Percentiles rank a stretch among this genome's conserved stretches.
Conservation (phyloP, 352 stramenopile genomes). For the Globisporangium spinosum region DNA sequence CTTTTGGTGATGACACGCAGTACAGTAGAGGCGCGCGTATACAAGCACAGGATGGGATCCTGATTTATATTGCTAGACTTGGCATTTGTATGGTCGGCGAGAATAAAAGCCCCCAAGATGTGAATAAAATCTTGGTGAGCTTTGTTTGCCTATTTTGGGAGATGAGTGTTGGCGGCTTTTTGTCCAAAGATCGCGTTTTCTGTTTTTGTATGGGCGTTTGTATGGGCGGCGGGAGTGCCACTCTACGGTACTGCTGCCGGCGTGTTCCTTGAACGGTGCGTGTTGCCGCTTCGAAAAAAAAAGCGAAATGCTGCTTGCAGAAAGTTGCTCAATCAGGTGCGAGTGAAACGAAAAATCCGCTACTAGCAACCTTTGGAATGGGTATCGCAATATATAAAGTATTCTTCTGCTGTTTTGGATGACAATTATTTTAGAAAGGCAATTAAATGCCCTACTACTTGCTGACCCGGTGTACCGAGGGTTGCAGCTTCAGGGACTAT, state of each 20-base stretch:
- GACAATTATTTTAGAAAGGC: too few relatives aligned
- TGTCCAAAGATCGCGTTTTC: slow-evolving; percentile 3
- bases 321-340: not conserved
- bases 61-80: not conserved
- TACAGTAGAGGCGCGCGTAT: slow-evolving; percentile 2
- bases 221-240: not conserved
- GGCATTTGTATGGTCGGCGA: not conserved
- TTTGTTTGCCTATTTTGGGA: not conserved
- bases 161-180: not conserved
- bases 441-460: not conserved
- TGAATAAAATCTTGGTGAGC: not conserved
- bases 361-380: not conserved
- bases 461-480: not conserved
- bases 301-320: not conserved
- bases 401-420: not conserved
- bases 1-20: not conserved
- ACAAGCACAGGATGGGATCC: not conserved
- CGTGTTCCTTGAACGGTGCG: slow-evolving; percentile 17
- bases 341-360: not conserved
- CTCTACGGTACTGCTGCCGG: not conserved
- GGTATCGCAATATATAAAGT: not conserved
- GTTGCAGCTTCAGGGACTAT: not conserved
- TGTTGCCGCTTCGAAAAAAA: slow-evolving; percentile 11
- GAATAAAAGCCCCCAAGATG: not conserved
- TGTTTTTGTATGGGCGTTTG: slow-evolving; percentile 4